These are phyloP conservation scores for Eucalyptus dawsonii DNA, from an alignment of 345 rosid species.

Conservation along the genomic window DNA sequence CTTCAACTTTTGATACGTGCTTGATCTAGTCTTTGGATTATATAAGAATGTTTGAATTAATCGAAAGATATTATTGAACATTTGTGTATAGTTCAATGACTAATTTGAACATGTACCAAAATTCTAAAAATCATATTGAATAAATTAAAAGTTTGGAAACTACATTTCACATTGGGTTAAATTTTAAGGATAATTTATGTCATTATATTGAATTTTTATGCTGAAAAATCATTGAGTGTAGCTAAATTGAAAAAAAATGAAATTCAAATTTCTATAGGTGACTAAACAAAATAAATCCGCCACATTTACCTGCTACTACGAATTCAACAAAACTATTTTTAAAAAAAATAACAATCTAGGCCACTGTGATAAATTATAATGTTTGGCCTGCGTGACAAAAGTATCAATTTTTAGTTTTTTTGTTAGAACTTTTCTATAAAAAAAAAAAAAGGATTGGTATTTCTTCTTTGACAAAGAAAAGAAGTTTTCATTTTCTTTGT, in stretches of 20 bases:
- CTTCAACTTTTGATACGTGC: no score
- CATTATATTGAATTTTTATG: background rate
- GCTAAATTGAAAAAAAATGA: background rate
- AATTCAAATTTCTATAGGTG: background rate
- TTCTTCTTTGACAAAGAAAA: background rate
- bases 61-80: no score
- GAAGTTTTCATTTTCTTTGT: background rate
- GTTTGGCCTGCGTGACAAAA: background rate
- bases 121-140: no score
- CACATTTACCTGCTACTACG: background rate
- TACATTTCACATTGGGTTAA: no score
- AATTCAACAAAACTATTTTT: no score
- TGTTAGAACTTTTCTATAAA: background rate
- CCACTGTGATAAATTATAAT: background rate
- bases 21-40: no score
- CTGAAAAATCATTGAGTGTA: background rate
- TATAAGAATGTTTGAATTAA: no score
- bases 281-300: background rate
- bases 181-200: no score
- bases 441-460: background rate
- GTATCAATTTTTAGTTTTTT: background rate
- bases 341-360: no score
- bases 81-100: no score
- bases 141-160: no score
- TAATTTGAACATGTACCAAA: no score